Conservation (phyloP, 1,284 basidiomycete genomes). For the Cryptococcus sp. region DNA sequence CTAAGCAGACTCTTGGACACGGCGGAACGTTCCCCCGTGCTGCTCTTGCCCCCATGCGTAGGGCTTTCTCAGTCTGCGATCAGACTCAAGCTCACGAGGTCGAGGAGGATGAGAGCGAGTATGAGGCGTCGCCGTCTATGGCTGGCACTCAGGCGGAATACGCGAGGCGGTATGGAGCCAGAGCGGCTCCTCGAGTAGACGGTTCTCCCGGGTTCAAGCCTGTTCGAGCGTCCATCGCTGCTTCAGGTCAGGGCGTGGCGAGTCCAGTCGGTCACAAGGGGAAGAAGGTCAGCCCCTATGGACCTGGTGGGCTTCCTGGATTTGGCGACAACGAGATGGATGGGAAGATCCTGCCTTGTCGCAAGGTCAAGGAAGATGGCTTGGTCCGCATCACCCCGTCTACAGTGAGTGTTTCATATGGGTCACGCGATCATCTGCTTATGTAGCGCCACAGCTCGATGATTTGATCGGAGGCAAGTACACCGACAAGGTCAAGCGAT, state of each 20-base stretch:
- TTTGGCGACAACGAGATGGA: slow-evolving; percentile 91
- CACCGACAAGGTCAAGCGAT: slow-evolving; percentile 65
- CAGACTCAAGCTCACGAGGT: slow-evolving; percentile 34
- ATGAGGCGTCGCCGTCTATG: slow-evolving; percentile 42
- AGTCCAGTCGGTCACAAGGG: slow-evolving; percentile 21
- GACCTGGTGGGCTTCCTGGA: slow-evolving; percentile 62
- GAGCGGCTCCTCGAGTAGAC: slow-evolving; percentile 32
- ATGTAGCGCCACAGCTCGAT: slow-evolving; percentile 62
- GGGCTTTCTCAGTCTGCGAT: slow-evolving; percentile 51
- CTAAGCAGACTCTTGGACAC: slow-evolving; percentile 18
- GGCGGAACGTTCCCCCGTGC: slow-evolving; percentile 32
- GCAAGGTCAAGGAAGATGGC: slow-evolving; percentile 89
- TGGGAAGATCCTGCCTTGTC: slow-evolving; percentile 92
- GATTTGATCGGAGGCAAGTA: slow-evolving; percentile 73
- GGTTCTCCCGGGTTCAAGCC: slow-evolving; percentile 44
- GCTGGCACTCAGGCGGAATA: slow-evolving; percentile 40
- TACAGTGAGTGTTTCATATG: slow-evolving; percentile 63
- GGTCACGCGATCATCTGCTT: not conserved
- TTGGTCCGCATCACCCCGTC: slow-evolving; percentile 82
- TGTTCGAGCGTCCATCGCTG: slow-evolving; percentile 15
- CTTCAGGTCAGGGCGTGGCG: slow-evolving; percentile 18
- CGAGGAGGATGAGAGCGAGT: slow-evolving; percentile 44
- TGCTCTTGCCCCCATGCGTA: slow-evolving; percentile 41
- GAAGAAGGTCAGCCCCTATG: slow-evolving; percentile 32
- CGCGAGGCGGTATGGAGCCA: slow-evolving; percentile 31